Base-by-base conservation (phyloP, 495 filamentous ascomycete species). In the Penicillium flavigenum region DNA sequence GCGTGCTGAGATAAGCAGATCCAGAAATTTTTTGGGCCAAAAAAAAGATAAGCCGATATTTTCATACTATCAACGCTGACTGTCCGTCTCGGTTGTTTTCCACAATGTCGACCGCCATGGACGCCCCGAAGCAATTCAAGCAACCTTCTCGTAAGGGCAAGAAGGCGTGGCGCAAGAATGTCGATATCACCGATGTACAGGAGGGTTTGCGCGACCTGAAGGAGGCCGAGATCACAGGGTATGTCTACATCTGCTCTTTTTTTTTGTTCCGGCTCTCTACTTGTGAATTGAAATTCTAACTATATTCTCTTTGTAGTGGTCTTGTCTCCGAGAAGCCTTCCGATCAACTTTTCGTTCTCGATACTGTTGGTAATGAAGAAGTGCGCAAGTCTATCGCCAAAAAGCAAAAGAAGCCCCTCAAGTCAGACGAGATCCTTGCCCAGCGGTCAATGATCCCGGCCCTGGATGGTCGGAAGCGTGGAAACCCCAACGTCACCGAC, bases 91-190 rank as follows among this genome's bases (percentile, higher is more conserved):
- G 44, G 41, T 53, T 53, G 51, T 42, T 26, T 36, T 39, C 57
- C 60, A 72, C 58, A 60, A 76, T 77, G 75, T 76, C 75, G 53
- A 61, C 64, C 20, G 56, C 62, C 16, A 54, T 71, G 47, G 72
- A 71, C 54, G 74, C 85, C 24, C 85, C 84, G 14, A 75, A 79
- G 43, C 80, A 84, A 62, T 80, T 76, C 61, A 92, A 86, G 61
- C 94, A 98, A 72, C 86, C 92, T 42, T 96, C 92, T 11, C 81
- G 94, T 66, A 98, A 98, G 72, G 93, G 94, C 59, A 98, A 98
- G 77, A 96, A 92, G 74, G 94, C 94, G 19, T 98, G 94, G 94
- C 82, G 94, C 62, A 98, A 98, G 72, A 95, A 98, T 77, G 89
- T 98, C 65, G 91, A 98, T 72, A 81, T 98, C 47, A 85, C 89